Evolutionary conservation across 116 monocot genomes (phyloP).

Genomic region (Papilionanthe hybrid): DNA sequence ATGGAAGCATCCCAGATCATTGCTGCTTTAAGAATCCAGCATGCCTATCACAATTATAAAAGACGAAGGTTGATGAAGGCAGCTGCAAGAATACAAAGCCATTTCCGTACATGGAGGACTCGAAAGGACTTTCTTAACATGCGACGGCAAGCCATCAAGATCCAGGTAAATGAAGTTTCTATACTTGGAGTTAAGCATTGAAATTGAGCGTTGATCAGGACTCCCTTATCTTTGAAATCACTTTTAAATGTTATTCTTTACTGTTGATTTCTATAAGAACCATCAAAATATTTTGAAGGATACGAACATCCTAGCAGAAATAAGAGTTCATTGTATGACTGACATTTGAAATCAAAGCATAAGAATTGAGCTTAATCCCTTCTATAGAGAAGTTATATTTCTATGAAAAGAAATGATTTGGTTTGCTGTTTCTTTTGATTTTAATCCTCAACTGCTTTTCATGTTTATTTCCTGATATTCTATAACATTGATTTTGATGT

Average conservation of each 20-base stretch:
- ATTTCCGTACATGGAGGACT: constrained; percentile 78
- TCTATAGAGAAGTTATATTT: not conserved
- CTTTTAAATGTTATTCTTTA: not conserved
- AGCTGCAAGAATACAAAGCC: constrained; percentile 75
- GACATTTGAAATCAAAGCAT: not conserved
- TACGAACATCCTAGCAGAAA: not conserved
- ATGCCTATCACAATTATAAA: constrained; percentile 68
- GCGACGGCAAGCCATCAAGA: constrained; percentile 65
- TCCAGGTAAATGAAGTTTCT: constrained; percentile 56
- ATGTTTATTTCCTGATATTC: not conserved
- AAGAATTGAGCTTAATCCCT: not conserved
- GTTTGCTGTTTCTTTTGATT: not conserved
- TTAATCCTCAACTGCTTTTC: not conserved
- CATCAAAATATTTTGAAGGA: not conserved
- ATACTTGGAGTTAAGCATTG: not conserved
- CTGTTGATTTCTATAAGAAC: not conserved
- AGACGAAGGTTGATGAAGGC: constrained; percentile 73
- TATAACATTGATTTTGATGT: not conserved
- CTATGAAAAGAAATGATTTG: not conserved
- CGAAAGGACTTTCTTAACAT: constrained; percentile 68
- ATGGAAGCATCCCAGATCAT: constrained; percentile 57
- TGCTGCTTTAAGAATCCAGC: constrained; percentile 90
- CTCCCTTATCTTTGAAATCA: not conserved
- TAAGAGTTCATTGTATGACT: not conserved
- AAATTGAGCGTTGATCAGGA: not conserved